These are phyloP conservation scores for Cardamine occulta DNA, from an alignment of 345 rosid species.

Conservation along the genomic window DNA sequence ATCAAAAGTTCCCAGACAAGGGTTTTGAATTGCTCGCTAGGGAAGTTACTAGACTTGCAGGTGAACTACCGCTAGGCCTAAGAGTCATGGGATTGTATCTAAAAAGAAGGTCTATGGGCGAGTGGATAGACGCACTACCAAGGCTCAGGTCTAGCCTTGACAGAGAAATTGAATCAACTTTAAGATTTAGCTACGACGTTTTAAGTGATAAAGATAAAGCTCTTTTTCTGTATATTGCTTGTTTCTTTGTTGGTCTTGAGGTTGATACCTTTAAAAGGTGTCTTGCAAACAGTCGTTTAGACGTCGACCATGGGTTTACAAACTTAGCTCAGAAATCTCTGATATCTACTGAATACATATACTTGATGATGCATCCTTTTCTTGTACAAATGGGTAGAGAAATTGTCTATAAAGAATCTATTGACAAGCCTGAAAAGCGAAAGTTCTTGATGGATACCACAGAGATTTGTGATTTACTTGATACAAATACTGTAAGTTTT, in stretches of 20 bases:
- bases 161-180: neutral
- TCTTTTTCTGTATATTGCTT: constrained; percentile 45
- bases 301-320: constrained; percentile 11
- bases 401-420: constrained; percentile 3
- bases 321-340: constrained; percentile 37
- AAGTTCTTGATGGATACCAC: constrained; percentile 22
- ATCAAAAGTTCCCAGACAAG: neutral
- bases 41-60: constrained; percentile 1
- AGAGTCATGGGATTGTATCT: constrained; percentile 35
- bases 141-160: constrained; percentile 19
- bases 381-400: constrained; percentile 40
- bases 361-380: neutral
- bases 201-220: constrained; percentile 14
- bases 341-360: neutral
- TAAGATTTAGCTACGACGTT: constrained; percentile 39
- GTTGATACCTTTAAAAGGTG: neutral
- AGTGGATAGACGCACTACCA: constrained; percentile 32
- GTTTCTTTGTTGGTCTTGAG: neutral
- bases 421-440: constrained; percentile 17
- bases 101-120: neutral
- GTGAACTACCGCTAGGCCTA: constrained; percentile 44
- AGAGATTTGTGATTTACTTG: constrained; percentile 34
- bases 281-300: constrained; percentile 13
- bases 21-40: neutral
- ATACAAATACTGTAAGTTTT: constrained; percentile 17